Evolutionary conservation across 1,284 basidiomycete species (phyloP), one percentile per base, ranked within the genome.

Genomic region (Xerocomus minutiporus): DNA sequence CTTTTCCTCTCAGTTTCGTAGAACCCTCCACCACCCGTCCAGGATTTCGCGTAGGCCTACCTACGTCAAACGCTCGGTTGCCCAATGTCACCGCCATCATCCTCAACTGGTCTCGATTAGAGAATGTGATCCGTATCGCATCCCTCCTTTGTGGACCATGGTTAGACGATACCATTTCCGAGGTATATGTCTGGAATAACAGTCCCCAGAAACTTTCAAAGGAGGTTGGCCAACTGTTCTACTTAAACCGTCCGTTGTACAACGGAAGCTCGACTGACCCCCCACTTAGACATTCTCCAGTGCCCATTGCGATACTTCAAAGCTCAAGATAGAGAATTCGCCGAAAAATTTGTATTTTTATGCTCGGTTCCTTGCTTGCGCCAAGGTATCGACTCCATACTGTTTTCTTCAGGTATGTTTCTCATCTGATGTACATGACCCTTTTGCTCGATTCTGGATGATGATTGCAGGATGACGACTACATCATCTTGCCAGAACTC

Each of bases 161-260:
- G 58, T 66, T 84, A 34, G 67, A 77, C n/a, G 70, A 74, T 50
- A 73, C 75, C 6, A 70, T 87, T 32, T 69, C 74, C 11, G 69
- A 73, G 50, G 73, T 86, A 2, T 64, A 79, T 38, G 67, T 86
- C 12, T 88, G 84, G 84, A 86, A 87, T 54, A 86, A 87, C 61
- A 81, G 68, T 61, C 78, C 80, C 2, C 63, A 64, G 15, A 55
- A 61, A 32, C 60, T 84, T 32, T 66, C 66, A 4, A 69, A 71
- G 54, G 62, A 75, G 59, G 81, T 81, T 32, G n/a, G 56, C 55
- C 71, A 51, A 38, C 4, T 36, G 41, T 29, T 45, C 20, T 20
- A n/a, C 28, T 47, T 20, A 2, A 20, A 39, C 23, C 46, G 48
- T 13, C 42, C 32, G 34, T 35, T 38, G 17, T 29, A 34, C 34